Percentiles rank a stretch among this genome's conserved stretches.
Conservation (phyloP, 2,329 filamentous ascomycete genomes). For the Graphilbum ipis-grandicollis region DNA sequence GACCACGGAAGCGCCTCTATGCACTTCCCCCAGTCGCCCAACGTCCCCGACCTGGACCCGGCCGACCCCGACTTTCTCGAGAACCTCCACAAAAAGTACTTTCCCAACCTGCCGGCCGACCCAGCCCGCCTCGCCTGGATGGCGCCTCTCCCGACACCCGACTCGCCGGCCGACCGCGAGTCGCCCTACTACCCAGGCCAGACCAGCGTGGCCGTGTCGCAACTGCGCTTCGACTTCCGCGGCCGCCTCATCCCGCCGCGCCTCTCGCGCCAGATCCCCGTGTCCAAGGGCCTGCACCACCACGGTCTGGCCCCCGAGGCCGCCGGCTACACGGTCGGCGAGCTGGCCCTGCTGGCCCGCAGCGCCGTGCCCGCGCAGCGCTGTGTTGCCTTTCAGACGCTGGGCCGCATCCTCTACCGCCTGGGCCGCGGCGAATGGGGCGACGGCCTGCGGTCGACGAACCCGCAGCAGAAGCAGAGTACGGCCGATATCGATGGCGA, state of each 20-base stretch:
- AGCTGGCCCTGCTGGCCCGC: constrained; percentile 64
- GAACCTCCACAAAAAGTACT: constrained; percentile 83
- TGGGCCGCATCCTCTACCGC: constrained; percentile 71
- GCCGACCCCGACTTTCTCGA: constrained; percentile 66
- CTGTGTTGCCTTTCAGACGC: constrained; percentile 79
- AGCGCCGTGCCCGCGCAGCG: constrained; percentile 74
- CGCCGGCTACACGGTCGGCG: constrained; percentile 82
- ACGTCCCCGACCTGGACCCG: constrained; percentile 61
- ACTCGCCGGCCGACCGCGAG: constrained; percentile 46
- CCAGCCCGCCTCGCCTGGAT: constrained; percentile 84
- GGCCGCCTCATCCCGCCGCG: constrained; percentile 66
- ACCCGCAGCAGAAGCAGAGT: not conserved
- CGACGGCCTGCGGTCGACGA: constrained; percentile 29
- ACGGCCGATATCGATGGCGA: constrained; percentile 20
- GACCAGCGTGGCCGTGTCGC: constrained; percentile 51
- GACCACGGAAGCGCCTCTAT: constrained; percentile 16
- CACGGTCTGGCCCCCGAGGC: constrained; percentile 85
- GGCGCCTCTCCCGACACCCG: constrained; percentile 48
- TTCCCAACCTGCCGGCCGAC: constrained; percentile 71
- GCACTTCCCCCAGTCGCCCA: constrained; percentile 42
- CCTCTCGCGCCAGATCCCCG: constrained; percentile 55
- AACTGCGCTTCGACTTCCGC: constrained; percentile 77
- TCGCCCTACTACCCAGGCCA: constrained; percentile 72
- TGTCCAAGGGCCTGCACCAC: constrained; percentile 72
- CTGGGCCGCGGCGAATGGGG: constrained; percentile 60